Evolutionary conservation across 257 asterid species (phyloP).

Genomic region (Fraxinus anomala): DNA sequence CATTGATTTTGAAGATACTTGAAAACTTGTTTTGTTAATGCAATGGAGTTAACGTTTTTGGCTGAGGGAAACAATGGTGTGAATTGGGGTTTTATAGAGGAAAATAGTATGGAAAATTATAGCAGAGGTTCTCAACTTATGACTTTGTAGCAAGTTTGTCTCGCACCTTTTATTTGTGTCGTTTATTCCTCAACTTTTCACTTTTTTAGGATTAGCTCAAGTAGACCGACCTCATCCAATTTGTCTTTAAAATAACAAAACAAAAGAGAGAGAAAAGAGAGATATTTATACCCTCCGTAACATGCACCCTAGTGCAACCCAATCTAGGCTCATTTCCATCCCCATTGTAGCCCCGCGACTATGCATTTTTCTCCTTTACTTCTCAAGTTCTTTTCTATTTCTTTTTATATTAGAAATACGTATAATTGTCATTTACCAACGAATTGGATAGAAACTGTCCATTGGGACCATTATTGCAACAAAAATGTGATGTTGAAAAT

Average conservation of each 20-base stretch:
- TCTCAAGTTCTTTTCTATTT: too few species aligned
- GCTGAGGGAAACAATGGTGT: not conserved
- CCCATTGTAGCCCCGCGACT: too few species aligned
- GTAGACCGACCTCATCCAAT: not conserved
- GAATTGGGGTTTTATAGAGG: not conserved
- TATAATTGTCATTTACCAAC: too few species aligned
- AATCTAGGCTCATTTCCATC: too few species aligned
- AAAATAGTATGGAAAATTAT: not conserved
- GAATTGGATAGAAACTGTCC: too few species aligned
- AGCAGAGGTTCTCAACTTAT: not conserved
- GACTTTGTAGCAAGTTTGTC: not conserved
- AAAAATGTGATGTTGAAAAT: not conserved
- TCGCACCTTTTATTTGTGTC: not conserved
- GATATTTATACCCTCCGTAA: too few species aligned
- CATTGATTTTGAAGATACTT: constrained; percentile 2
- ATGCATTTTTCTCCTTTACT: too few species aligned
- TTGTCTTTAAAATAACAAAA: not conserved
- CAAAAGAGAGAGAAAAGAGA: not conserved
- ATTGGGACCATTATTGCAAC: not conserved
- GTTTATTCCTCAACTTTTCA: not conserved
- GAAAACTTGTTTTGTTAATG: not conserved
- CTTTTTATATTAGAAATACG: too few species aligned
- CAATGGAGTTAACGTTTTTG: not conserved
- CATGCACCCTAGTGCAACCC: too few species aligned
- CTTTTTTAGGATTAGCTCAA: not conserved